Evolutionary conservation across 495 filamentous ascomycete genomes (phyloP), one percentile per base, ranked within the genome.

Genomic region (Penicillium paradoxum): DNA sequence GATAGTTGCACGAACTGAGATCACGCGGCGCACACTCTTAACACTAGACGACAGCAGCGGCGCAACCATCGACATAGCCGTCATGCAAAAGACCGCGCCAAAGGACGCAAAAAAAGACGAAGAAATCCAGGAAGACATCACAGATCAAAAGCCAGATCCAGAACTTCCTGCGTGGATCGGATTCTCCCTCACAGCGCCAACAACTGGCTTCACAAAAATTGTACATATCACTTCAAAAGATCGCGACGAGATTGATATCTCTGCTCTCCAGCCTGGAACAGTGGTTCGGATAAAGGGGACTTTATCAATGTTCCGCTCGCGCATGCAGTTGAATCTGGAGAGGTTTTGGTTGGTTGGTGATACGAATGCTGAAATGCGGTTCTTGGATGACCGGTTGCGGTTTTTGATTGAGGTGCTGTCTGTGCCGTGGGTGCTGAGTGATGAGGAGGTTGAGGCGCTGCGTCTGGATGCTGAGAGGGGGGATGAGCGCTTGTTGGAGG

Each of bases 41-140:
- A 88, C 80, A 0, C 59, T 97, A 22, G 93, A 97, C 56, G 93
- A 98, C 69, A 86, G 88, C 66, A 92, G 86, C 62, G 95, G 92
- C 9, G 70, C 76, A 4, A 87, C 79, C 2, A 79, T 97, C 29
- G 87, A 95, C 42, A 63, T 84, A 11, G 61, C 65, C 7, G 68
- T 75, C 29, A 44, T 65, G 19, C 69, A 65, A 10, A 25, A 44
- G 22, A 13, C 25, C 13, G 3, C n/a, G 7, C 49, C 37, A 22
- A 66, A 55, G 46, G 29, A 8, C 9, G 55, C 15, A 22, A 51
- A 1, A 24, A 18, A 14, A 45, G 18, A 11, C 40, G 21, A 18
- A 42, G 37, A 22, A 14, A 60, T 11, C 59, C 37, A 49, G 27
- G n/a, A 44, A 69, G 19, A 45, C 4, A 29, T 15, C 15, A 14